Conservation (phyloP, 352 stramenopile species). For the Phytophthora tentaculata region DNA sequence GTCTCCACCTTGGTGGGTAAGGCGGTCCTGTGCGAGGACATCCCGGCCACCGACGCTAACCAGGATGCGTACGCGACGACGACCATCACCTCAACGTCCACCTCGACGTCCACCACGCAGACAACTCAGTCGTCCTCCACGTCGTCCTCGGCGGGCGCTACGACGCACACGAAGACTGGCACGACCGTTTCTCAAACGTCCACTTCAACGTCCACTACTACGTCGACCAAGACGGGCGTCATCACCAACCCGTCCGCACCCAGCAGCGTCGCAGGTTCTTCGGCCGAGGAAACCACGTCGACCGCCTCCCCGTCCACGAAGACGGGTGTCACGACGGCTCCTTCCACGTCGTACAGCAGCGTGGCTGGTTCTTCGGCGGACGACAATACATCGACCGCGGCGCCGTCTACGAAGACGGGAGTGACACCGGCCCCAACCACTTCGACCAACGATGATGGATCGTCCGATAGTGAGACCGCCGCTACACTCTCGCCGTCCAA, state of each 20-base stretch:
- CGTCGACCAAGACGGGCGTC: slow-evolving; percentile 15
- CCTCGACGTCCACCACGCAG: slow-evolving; percentile 14
- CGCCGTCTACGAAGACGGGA: slow-evolving; percentile 3
- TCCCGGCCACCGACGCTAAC: slow-evolving; percentile 17
- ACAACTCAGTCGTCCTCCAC: slow-evolving; percentile 18
- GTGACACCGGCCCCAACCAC: slow-evolving; percentile 12
- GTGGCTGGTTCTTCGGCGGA: slow-evolving; percentile 1
- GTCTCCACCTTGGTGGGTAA: slow-evolving; percentile 29
- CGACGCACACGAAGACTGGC: slow-evolving; percentile 26
- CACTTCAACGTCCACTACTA: slow-evolving; percentile 25
- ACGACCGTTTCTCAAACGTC: slow-evolving; percentile 30
- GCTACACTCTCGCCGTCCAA: slow-evolving; percentile 3
- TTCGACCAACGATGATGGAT: slow-evolving; percentile 7
- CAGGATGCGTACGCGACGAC: slow-evolving; percentile 36
- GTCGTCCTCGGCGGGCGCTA: slow-evolving; percentile 8
- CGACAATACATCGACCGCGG: neutral
- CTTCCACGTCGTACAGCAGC: slow-evolving; percentile 2
- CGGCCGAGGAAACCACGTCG: neutral
- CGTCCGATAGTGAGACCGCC: neutral
- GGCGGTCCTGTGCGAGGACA: slow-evolving; percentile 1
- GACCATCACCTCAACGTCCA: slow-evolving; percentile 20
- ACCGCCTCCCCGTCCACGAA: neutral
- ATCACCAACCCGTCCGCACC: slow-evolving; percentile 1
- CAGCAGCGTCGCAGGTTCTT: slow-evolving; percentile 6
- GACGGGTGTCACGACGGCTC: neutral